These are phyloP conservation scores for Trametes punicea DNA, from an alignment of 768 basidiomycete genomes.

Conservation along the genomic window DNA sequence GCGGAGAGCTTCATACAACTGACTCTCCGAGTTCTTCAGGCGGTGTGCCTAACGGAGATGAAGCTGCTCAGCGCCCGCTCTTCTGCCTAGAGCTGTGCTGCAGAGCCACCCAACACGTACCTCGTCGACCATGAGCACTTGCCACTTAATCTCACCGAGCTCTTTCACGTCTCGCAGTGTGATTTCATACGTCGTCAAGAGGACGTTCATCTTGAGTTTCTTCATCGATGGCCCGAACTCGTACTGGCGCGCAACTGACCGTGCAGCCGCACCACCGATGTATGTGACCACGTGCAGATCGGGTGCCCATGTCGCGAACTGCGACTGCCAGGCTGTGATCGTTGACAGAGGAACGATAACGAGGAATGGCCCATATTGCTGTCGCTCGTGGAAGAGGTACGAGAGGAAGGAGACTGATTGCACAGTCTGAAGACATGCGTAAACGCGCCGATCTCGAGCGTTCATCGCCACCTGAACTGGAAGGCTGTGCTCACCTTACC, in stretches of 20 bases:
- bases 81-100: not conserved
- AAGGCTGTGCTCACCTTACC: conserved; percentile 63
- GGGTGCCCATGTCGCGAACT: conserved; percentile 93
- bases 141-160: conserved; percentile 94
- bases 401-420: conserved; percentile 95
- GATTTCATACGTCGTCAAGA: conserved; percentile 96
- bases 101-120: conserved; percentile 38
- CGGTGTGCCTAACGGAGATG: conserved; percentile 73
- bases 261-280: conserved; percentile 83
- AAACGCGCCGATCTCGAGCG: conserved; percentile 4
- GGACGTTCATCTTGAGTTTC: conserved; percentile 93
- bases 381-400: conserved; percentile 87
- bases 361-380: conserved; percentile 95
- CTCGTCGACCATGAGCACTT: conserved; percentile 94
- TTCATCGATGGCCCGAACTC: conserved; percentile 90
- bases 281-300: conserved; percentile 97
- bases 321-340: conserved; percentile 96
- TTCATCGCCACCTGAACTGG: not conserved
- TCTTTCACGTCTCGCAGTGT: conserved; percentile 88
- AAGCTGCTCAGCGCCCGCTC: not conserved
- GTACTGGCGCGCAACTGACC: conserved; percentile 86
- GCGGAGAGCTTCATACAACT: conserved; percentile 90
- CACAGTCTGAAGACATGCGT: conserved; percentile 57
- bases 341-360: conserved; percentile 98
- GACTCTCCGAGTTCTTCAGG: conserved; percentile 95